A percentile compares a stretch with the other conserved stretches of the same genome.
Evolutionary conservation across 139 green algal species (phyloP).

Genomic region (Chlorella sp.): DNA sequence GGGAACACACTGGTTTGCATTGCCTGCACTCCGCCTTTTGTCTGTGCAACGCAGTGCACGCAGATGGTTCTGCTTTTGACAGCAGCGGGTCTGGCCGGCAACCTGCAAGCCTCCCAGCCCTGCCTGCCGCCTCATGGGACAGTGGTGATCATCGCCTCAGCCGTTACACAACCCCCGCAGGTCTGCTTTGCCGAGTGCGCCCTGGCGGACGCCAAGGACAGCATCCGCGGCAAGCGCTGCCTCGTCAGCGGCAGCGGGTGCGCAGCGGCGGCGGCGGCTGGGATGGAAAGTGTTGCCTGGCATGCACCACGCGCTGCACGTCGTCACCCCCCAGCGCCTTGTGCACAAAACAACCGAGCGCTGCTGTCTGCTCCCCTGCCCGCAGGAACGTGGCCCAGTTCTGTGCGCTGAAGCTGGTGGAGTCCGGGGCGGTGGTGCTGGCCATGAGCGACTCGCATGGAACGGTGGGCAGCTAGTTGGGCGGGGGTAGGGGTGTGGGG

Average conservation of each 20-base stretch:
- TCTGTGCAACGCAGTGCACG: too few relatives aligned
- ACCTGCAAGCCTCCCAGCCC: too few relatives aligned
- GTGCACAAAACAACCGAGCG: background rate
- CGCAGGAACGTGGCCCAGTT: constrained; percentile 66
- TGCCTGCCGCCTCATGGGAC: too few relatives aligned
- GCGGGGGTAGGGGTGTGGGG: too few relatives aligned
- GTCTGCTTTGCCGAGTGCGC: constrained; percentile 67
- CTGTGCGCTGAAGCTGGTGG: constrained; percentile 64
- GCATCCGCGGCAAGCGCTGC: constrained; percentile 35
- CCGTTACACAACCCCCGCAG: too few relatives aligned
- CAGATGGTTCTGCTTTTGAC: too few relatives aligned
- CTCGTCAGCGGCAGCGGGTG: constrained; percentile 52
- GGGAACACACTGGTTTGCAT: too few relatives aligned
- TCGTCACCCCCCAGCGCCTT: too few relatives aligned
- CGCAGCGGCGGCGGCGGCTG: background rate
- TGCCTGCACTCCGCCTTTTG: too few relatives aligned
- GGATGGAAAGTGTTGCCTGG: background rate
- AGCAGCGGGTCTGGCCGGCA: too few relatives aligned
- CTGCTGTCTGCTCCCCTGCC: background rate
- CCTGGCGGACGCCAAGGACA: constrained; percentile 27
- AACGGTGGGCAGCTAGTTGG: too few relatives aligned
- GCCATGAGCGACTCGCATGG: constrained; percentile 74
- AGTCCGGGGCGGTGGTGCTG: constrained; percentile 48
- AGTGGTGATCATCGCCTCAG: too few relatives aligned
- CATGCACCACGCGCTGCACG: background rate